Conservation (phyloP, 2,329 filamentous ascomycete genomes). For the Cordyceps fumosorosea region DNA sequence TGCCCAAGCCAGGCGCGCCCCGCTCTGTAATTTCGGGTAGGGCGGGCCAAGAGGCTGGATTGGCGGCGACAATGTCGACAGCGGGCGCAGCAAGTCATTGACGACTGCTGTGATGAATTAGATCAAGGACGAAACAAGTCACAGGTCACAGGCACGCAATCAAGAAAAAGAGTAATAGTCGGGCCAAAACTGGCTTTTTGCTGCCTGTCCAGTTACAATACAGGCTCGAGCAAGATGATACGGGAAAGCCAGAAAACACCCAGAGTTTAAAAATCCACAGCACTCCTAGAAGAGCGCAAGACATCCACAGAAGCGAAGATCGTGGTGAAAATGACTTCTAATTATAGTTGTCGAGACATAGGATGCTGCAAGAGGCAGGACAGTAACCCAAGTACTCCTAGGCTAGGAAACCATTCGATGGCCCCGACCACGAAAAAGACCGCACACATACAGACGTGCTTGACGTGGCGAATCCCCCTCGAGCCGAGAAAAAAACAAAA, state of each 20-base stretch:
- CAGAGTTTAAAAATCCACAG: background rate
- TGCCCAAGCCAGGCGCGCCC: background rate
- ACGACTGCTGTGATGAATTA: too few relatives aligned
- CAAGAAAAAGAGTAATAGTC: background rate
- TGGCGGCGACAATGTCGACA: background rate
- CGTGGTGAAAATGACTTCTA: constrained; percentile 10
- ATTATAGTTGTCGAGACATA: constrained; percentile 10
- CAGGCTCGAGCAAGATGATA: background rate
- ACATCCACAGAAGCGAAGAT: constrained; percentile 1
- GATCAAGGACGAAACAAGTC: too few relatives aligned
- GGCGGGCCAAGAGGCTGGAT: background rate
- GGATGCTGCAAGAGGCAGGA: constrained; percentile 9
- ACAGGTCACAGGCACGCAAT: too few relatives aligned
- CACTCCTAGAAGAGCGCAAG: constrained; percentile 1
- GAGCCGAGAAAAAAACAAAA: constrained; percentile 13
- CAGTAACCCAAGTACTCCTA: constrained; percentile 11
- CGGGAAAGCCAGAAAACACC: constrained; percentile 7
- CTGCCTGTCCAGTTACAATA: background rate
- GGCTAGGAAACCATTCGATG: constrained; percentile 10
- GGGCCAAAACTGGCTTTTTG: constrained; percentile 12
- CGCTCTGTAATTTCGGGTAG: background rate
- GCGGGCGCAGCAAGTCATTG: background rate
- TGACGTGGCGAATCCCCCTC: background rate
- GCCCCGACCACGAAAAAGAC: constrained; percentile 10
- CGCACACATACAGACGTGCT: constrained; percentile 7